Evolutionary conservation across 164 flowering plant species (phyloP).

Genomic region (Cinnamomum chago): DNA sequence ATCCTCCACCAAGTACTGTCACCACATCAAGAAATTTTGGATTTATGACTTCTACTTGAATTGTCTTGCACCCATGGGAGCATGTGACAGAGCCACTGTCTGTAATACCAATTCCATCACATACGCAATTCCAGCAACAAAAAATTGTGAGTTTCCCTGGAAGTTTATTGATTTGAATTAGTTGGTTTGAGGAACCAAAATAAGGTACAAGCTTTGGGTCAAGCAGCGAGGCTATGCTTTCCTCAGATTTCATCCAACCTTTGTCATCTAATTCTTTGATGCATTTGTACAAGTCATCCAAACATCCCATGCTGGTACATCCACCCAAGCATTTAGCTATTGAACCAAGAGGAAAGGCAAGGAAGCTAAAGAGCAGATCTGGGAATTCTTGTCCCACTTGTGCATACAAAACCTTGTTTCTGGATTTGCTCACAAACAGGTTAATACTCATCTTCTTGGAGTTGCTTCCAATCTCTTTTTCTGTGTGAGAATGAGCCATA

Average conservation of each 20-base stretch:
- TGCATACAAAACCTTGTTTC: constrained; percentile 1
- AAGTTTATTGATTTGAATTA: background rate
- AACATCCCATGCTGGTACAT: constrained; percentile 5
- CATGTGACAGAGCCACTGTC: background rate
- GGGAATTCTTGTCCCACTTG: constrained; percentile 11
- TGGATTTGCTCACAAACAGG: background rate
- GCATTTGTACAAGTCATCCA: constrained; percentile 16
- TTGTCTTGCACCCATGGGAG: background rate
- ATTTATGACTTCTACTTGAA: background rate
- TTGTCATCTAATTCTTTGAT: background rate
- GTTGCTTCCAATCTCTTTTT: background rate
- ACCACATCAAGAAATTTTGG: background rate
- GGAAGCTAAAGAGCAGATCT: constrained; percentile 7
- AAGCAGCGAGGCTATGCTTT: constrained; percentile 6
- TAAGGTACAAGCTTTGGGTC: constrained; percentile 11
- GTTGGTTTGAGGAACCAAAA: constrained; percentile 2
- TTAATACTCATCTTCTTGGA: background rate
- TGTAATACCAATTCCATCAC: too few relatives aligned
- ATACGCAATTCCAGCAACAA: background rate
- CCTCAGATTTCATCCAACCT: constrained; percentile 1
- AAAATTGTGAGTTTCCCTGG: background rate
- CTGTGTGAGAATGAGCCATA: background rate
- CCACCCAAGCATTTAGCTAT: background rate
- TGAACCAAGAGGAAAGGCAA: too few relatives aligned
- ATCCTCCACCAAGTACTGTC: background rate